Conservation (phyloP, 2,329 filamentous ascomycete genomes). For the Neofusicoccum ribis region DNA sequence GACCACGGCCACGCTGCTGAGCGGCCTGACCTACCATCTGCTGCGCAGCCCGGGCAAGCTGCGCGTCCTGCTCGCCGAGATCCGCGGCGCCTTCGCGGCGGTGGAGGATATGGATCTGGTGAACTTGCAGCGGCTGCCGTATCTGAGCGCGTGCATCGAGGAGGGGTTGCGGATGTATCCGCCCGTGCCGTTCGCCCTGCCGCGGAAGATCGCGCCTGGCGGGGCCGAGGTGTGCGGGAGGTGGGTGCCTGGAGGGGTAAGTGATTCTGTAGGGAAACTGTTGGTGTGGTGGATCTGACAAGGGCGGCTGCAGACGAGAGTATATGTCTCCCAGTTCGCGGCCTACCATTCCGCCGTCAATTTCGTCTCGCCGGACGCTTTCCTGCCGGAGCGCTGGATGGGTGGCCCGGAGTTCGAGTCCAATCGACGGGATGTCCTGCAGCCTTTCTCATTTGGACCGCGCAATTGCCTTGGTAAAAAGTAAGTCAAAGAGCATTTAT, state of each 20-base stretch:
- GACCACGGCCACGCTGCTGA: slow-evolving; percentile 32
- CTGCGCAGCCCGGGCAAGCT: no score
- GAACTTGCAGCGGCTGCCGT: no score
- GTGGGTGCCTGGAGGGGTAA: slow-evolving; percentile 25
- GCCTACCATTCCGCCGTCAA: slow-evolving; percentile 29
- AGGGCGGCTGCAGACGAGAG: background rate
- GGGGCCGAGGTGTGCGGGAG: slow-evolving; percentile 29
- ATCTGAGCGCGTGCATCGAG: no score
- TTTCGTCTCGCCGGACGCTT: slow-evolving; percentile 29
- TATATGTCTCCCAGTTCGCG: slow-evolving; percentile 21
- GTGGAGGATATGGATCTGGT: no score
- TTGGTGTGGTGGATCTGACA: background rate
- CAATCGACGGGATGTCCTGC: slow-evolving; percentile 27
- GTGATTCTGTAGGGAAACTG: background rate
- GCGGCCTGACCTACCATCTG: no score
- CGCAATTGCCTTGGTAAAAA: slow-evolving; percentile 37
- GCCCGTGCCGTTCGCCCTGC: slow-evolving; percentile 38
- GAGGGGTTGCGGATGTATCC: slow-evolving; percentile 32
- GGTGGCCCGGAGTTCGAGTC: slow-evolving; percentile 25
- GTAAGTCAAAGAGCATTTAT: slow-evolving; percentile 25
- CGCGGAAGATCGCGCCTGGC: slow-evolving; percentile 28
- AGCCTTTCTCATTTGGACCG: slow-evolving; percentile 31
- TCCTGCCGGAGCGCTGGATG: slow-evolving; percentile 38
- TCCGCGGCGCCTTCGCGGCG: no score
- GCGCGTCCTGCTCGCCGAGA: no score